Evolutionary conservation across 2,329 filamentous ascomycete genomes (phyloP).

Genomic region (Fusarium luffae): DNA sequence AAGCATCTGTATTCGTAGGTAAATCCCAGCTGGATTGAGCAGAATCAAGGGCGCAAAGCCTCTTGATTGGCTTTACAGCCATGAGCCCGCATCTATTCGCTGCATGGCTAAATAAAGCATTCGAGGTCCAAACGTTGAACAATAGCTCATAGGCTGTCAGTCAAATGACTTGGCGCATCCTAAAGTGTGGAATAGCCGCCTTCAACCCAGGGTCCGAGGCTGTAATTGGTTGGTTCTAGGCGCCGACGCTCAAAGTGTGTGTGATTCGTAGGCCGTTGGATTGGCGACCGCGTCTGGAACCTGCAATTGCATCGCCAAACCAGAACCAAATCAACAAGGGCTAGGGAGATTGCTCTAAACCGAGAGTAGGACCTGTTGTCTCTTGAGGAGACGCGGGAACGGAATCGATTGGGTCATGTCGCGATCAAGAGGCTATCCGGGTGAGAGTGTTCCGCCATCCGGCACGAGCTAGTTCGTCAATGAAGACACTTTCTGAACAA

Average conservation of each 20-base stretch:
- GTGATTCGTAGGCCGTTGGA: constrained; percentile 45
- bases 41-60: constrained; percentile 32
- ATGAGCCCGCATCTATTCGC: constrained; percentile 33
- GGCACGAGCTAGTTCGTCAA: constrained; percentile 11
- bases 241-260: constrained; percentile 40
- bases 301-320: constrained; percentile 28
- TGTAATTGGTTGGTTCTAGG: constrained; percentile 48
- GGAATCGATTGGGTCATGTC: constrained; percentile 27
- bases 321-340: constrained; percentile 21
- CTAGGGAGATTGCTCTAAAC: constrained; percentile 33
- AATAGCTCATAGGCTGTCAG: constrained; percentile 43
- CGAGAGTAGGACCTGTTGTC: constrained; percentile 2
- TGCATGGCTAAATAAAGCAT: constrained; percentile 47
- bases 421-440: constrained; percentile 26
- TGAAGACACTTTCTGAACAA: background rate
- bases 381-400: constrained; percentile 26
- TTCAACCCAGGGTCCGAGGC: constrained; percentile 13
- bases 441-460: constrained; percentile 21
- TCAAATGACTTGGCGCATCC: constrained; percentile 43
- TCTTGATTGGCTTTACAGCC: constrained; percentile 40
- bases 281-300: constrained; percentile 43
- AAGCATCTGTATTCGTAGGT: background rate
- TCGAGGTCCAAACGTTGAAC: constrained; percentile 25
- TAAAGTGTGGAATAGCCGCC: constrained; percentile 56
- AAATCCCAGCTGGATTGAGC: constrained; percentile 30